Evolutionary conservation across 2,329 filamentous ascomycete genomes (phyloP).

Genomic region (Claviceps sp.): DNA sequence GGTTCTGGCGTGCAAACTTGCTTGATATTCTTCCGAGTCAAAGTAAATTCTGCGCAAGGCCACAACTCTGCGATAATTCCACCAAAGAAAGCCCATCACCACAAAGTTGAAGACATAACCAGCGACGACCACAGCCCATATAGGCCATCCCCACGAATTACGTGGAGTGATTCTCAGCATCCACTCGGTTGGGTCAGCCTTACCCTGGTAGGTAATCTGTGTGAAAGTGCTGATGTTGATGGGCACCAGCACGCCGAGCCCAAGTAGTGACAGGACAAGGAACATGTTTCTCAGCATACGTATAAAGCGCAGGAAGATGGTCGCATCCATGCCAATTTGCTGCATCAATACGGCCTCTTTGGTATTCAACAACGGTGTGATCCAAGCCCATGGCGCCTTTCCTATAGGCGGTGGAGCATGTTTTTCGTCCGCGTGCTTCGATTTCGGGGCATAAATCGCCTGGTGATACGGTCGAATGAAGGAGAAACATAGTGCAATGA

Average conservation of each 20-base stretch:
- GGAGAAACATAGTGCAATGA: constrained; percentile 72
- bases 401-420: constrained; percentile 79
- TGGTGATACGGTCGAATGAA: constrained; percentile 82
- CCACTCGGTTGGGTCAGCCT: constrained; percentile 23
- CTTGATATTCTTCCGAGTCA: constrained; percentile 75
- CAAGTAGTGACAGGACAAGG: constrained; percentile 54
- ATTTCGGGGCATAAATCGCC: constrained; percentile 84
- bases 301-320: constrained; percentile 76
- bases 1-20: constrained; percentile 65
- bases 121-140: constrained; percentile 47
- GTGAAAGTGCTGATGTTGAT: constrained; percentile 48
- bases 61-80: constrained; percentile 68
- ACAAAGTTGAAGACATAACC: constrained; percentile 59
- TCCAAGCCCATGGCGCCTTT: constrained; percentile 80
- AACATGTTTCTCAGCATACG: constrained; percentile 93
- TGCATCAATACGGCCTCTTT: constrained; percentile 65
- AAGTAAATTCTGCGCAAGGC: constrained; percentile 66
- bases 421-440: constrained; percentile 83
- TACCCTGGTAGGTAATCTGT: constrained; percentile 9
- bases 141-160: constrained; percentile 35
- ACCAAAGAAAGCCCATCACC: constrained; percentile 73
- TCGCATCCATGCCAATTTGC: constrained; percentile 83
- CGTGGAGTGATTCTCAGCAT: constrained; percentile 47
- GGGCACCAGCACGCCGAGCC: constrained; percentile 67
- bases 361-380: constrained; percentile 62